phyloP scores from a whole-genome alignment of 192 early-diverging fungal genomes.

The Linnemannia hyalina region DNA sequence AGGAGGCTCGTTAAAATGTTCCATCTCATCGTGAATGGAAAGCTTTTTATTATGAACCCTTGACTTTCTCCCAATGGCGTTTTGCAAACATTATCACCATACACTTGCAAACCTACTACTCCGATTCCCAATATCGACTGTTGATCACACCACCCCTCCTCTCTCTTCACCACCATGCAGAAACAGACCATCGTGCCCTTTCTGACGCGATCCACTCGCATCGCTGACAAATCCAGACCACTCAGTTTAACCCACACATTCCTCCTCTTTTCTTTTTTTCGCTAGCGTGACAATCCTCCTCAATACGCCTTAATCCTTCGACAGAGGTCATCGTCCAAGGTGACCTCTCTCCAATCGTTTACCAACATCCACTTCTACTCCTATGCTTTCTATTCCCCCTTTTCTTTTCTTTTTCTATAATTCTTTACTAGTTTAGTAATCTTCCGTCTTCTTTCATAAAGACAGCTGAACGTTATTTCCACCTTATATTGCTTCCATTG shows the following conservation, averaged over 20 bases:
- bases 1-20: too few relatives aligned
- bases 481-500: not conserved
- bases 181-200: not conserved
- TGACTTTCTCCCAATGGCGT: too few relatives aligned
- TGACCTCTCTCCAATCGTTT: not conserved
- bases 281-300: not conserved
- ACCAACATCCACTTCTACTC: not conserved
- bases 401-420: not conserved
- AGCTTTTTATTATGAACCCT: not conserved
- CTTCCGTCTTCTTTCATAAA: not conserved
- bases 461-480: not conserved
- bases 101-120: not conserved
- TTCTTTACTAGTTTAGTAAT: constrained; percentile 5
- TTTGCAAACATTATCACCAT: not conserved
- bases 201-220: not conserved
- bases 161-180: not conserved
- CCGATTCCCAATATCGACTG: not conserved
- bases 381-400: not conserved
- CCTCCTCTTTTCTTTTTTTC: not conserved
- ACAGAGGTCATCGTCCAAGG: not conserved
- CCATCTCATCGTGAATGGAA: too few relatives aligned
- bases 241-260: not conserved
- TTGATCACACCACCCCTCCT: not conserved
- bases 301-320: not conserved
- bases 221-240: not conserved